Base-by-base conservation (phyloP, 495 filamentous ascomycete genomes). In the Darksidea phi region DNA sequence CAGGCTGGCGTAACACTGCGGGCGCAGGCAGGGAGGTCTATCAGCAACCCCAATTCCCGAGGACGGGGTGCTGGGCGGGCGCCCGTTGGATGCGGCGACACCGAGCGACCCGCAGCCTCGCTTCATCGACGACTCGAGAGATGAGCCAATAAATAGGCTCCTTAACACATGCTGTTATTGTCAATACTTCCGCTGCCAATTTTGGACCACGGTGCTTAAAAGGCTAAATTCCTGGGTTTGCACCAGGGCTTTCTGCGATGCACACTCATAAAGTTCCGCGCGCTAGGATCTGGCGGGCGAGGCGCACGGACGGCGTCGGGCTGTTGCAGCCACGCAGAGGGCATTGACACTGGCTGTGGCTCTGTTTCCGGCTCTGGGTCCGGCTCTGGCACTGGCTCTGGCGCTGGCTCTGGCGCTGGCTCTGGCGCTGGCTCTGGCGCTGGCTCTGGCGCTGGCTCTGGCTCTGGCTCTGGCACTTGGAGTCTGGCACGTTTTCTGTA, bases 151-250 rank as follows among this genome's bases (percentile, higher is more conserved):
- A 67, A 67, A 63, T 25, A 2, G 37, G 49, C 43, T 46, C 38
- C 63, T 62, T 67, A 63, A 57, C 46, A 67, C 64, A 54, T 63
- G 49, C 64, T 63, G 48, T 67, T 67, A 67, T 67, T 67, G 64
- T 59, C 64, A 67, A 67, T 67, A 67, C 55, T 67, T 52, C 63
- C 64, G 64, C 53, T 63, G 54, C 64, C 60, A 54, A 54, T 50
- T 59, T 63, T 59, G 64, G 64, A 59, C 36, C 64, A 51, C 32
- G 13, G 12, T 17, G 54, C 48, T 59, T 58, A n/a, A 62, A 60
- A 67, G 59, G 64, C 64, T 67, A 67, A 67, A 67, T 63, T 49
- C 54, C 59, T 54, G 59, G 47, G 17, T 58, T 54, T 59, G n/a
- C 25, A 23, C 43, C 7, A 51, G 42, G 36, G 52, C 47, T 15